Evolutionary conservation across 495 filamentous ascomycete genomes (phyloP).

Genomic region (Pyrenula aspistea): DNA sequence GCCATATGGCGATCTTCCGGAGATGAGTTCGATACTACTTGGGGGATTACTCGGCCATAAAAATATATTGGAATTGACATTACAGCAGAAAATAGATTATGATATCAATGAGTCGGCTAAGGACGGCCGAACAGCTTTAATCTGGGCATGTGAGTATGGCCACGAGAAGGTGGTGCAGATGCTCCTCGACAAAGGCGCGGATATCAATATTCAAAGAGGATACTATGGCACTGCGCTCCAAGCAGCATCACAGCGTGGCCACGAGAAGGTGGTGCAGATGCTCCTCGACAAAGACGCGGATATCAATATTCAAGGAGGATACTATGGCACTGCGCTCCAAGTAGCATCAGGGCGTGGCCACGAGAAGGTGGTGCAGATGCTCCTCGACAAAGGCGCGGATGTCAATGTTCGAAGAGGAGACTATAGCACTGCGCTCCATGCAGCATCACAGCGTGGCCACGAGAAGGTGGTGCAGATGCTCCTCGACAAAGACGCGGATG

Average conservation of each 20-base stretch:
- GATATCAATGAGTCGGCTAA: not conserved
- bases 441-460: slow-evolving; percentile 7
- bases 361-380: slow-evolving; percentile 10
- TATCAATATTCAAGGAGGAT: slow-evolving; percentile 3
- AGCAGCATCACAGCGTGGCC: slow-evolving; percentile 18
- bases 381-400: slow-evolving; percentile 13
- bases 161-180: slow-evolving; percentile 16
- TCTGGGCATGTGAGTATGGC: slow-evolving; percentile 22
- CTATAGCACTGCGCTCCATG: slow-evolving; percentile 10
- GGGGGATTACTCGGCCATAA: slow-evolving; percentile 8
- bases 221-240: slow-evolving; percentile 15
- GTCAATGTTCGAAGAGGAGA: slow-evolving; percentile 11
- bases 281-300: not conserved
- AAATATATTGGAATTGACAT: slow-evolving; percentile 3
- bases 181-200: slow-evolving; percentile 24
- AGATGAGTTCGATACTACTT: not conserved
- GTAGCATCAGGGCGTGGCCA: slow-evolving; percentile 9
- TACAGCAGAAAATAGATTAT: not conserved
- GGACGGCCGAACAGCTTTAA: slow-evolving; percentile 21
- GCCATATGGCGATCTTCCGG: not conserved
- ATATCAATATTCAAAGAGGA: slow-evolving; percentile 18
- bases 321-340: slow-evolving; percentile 8
- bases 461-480: slow-evolving; percentile 9
- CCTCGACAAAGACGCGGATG: slow-evolving; percentile 10
- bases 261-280: slow-evolving; percentile 2